Evolutionary conservation across 176 grass and related monocot species (phyloP), one percentile per base, ranked within the genome.

Genomic region (Cymbopogon citratus): DNA sequence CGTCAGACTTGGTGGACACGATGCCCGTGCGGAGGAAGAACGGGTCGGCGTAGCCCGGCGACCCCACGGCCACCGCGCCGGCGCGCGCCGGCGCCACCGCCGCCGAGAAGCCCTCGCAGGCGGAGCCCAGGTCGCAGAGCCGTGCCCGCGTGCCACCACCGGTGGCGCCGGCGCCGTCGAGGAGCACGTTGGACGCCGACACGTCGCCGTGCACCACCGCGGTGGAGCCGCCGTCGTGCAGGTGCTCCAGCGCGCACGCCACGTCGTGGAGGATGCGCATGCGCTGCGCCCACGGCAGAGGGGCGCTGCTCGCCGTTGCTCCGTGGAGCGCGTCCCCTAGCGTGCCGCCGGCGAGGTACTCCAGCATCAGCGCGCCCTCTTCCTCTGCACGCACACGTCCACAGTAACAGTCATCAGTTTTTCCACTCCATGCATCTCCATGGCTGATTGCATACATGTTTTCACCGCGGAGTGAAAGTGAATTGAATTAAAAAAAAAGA

Each of bases 1-100:
- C 86, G 51, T 98, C 95, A 23, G 83, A 92, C 49, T 87, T 92
- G 77, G 87, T 91, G 23, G 95, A 94, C 26, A 83, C 85, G 75
- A 98, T 76, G 80, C 95, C 95, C 6, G 95, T 94, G 26, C 90
- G 95, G 74, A 98, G 88, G 89, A 89, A 98, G 87, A 87, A 90
- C 5, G 95, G 95, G 75, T 98, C 95, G 29, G 63, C 46, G 87
- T 98, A 98, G 3, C 95, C 95, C 40, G 92, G 95, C 3, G 95
- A 94, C 9, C 90, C 92, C n/a, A 94, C 88, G 73, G 78, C 88
- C 19, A 94, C 86, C 57, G 78, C 82, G 1, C 31, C 31, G 1
- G 85, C 60, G 16, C 83, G 72, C 4, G 78, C 74, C 0, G 88
- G 69, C 2, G 87, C 68, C 9, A 97, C 76, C 24, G 92, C 80